Conservation (phyloP, 164 flowering plant species). For the Brasenia schreberi region DNA sequence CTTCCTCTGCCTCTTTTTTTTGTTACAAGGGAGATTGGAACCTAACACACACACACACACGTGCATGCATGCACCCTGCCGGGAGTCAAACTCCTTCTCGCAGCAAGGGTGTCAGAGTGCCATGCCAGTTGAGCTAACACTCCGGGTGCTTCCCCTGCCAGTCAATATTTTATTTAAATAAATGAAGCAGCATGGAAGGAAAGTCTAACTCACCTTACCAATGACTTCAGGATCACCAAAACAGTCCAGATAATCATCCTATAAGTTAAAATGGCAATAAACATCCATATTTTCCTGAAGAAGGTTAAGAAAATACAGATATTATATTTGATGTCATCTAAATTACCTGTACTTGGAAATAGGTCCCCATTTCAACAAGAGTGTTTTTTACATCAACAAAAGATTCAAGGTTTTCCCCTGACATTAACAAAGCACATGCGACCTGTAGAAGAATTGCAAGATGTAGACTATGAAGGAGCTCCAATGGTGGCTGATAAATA, state of each 20-base stretch:
- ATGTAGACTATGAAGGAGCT: neutral
- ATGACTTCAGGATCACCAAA: conserved; percentile 71
- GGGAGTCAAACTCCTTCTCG: too few species aligned
- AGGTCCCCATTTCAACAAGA: conserved; percentile 88
- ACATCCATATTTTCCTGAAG: neutral
- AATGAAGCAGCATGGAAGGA: neutral
- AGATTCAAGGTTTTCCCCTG: conserved; percentile 71
- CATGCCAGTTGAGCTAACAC: too few species aligned
- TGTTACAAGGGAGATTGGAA: too few species aligned
- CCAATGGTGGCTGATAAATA: neutral
- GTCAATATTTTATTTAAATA: neutral
- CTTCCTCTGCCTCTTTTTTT: too few species aligned
- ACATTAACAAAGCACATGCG: conserved; percentile 91
- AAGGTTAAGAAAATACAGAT: neutral
- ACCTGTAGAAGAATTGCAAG: conserved; percentile 28
- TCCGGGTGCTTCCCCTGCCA: neutral
- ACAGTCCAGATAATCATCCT: conserved; percentile 97
- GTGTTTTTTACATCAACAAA: conserved; percentile 63
- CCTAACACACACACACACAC: neutral
- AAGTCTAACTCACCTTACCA: conserved; percentile 60
- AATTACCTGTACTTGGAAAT: conserved; percentile 96
- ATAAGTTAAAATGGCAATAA: conserved; percentile 3
- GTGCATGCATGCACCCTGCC: too few species aligned
- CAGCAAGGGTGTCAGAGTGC: neutral
- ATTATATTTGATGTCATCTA: too few species aligned